Evolutionary conservation across 202 grass and related monocot genomes (phyloP), one percentile per base, ranked within the genome.

Genomic region (Dendrocalamus latiflorus): DNA sequence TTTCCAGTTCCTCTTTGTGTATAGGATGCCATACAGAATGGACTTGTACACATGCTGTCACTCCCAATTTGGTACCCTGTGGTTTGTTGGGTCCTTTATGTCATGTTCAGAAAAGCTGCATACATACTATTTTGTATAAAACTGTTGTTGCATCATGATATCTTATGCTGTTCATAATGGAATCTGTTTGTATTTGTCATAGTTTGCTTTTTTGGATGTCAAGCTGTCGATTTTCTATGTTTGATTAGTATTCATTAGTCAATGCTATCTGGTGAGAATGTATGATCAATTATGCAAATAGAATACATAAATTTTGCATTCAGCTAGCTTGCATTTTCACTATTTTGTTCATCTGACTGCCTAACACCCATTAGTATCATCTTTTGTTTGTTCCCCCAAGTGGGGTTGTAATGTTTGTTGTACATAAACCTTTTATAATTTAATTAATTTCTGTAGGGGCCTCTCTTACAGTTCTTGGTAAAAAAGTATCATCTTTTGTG

Each of bases 401-500:
- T n/a, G n/a, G n/a, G n/a, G n/a, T n/a, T n/a, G n/a, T n/a, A n/a
- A n/a, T n/a, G n/a, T n/a, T n/a, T n/a, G n/a, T n/a, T n/a, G n/a
- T n/a, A n/a, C n/a, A n/a, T n/a, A n/a, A n/a, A n/a, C n/a, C n/a
- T n/a, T n/a, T n/a, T n/a, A n/a, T n/a, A n/a, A n/a, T n/a, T n/a
- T n/a, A n/a, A n/a, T n/a, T n/a, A n/a, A n/a, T n/a, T n/a, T n/a
- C n/a, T n/a, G n/a, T n/a, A n/a, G n/a, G n/a, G n/a, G n/a, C n/a
- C n/a, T n/a, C n/a, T n/a, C n/a, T n/a, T n/a, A n/a, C n/a, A n/a
- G n/a, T n/a, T n/a, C n/a, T n/a, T n/a, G n/a, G n/a, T n/a, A n/a
- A n/a, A n/a, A n/a, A n/a, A 48, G 72, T 70, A 70, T 76, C 72
- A 20, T 67, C 7, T 76, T 9, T 36, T 66, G 6, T 83, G 24